Percentiles rank a stretch among this genome's conserved stretches.
Conservation (phyloP, 257 asterid genomes). For the Echites panduratus region DNA sequence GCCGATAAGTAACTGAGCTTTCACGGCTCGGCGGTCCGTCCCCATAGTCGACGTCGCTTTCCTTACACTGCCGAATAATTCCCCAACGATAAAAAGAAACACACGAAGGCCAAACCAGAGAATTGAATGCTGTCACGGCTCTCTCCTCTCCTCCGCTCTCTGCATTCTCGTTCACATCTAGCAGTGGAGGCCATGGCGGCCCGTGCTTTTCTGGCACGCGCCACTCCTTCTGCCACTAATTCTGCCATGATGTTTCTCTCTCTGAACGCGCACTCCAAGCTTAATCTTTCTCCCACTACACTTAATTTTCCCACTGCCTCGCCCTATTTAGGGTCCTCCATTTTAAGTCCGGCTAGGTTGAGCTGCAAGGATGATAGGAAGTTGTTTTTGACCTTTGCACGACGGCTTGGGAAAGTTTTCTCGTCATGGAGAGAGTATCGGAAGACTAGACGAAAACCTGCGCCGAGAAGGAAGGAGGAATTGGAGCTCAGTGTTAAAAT, state of each 20-base stretch:
- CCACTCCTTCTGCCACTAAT: conserved; percentile 27
- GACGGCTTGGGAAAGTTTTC: conserved; percentile 33
- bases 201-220: conserved; percentile 50
- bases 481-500: conserved; percentile 75
- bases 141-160: conserved; percentile 42
- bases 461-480: conserved; percentile 49
- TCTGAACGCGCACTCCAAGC: conserved; percentile 1
- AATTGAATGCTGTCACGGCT: conserved; percentile 59
- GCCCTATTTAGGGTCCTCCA: conserved; percentile 19
- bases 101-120: neutral
- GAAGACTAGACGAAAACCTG: conserved; percentile 44
- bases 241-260: conserved; percentile 2
- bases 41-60: neutral
- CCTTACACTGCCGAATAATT: neutral
- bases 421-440: conserved; percentile 62
- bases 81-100: too few relatives aligned
- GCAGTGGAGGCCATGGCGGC: conserved; percentile 54
- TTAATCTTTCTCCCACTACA: conserved; percentile 22
- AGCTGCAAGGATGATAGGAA: conserved; percentile 20
- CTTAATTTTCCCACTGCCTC: conserved; percentile 21
- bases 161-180: conserved; percentile 24
- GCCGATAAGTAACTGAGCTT: neutral
- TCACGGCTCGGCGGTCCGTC: neutral
- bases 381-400: conserved; percentile 23
- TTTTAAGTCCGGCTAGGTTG: conserved; percentile 19